Base-by-base conservation (phyloP, 352 stramenopile species). In the Phytophthora crassamura region DNA sequence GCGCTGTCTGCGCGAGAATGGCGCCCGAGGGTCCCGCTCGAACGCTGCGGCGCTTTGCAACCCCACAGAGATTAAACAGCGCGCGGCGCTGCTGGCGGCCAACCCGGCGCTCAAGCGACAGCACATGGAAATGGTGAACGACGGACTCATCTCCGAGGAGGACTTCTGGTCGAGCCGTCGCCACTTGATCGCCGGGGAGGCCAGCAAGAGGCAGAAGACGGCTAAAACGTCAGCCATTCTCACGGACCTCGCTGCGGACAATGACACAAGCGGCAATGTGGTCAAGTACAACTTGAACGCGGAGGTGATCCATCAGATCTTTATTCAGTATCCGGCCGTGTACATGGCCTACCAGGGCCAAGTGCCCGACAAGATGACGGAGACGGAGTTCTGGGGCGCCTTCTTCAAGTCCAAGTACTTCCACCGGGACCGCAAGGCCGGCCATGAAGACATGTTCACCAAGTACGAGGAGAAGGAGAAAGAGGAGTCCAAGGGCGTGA, bases 371-470 rank as follows among this genome's bases (percentile, higher is more conserved):
- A 91, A 94, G 67, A 92, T 96, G 82, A 91, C 73, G n/a, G 88
- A 94, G 68, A 91, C 86, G 14, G 88, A 96, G 69, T 96, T 96
- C 63, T 96, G 88, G 88, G 74, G 83, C 11, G 80, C 85, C 10
- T 96, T 94, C 64, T 93, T 96, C 62, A 93, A 96, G 72, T 93
- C 84, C 49, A 96, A 96, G 64, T 96, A 96, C 66, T 93, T 93
- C 55, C 88, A 96, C 56, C 83, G 88, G 28, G 88, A 96, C 43
- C 79, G 86, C 52, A 93, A 93, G 58, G 68, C 75, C 42, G 85
- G 87, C 32, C 84, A 92, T 38, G 87, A 95, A 42, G 87, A 95
- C 56, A 82, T 95, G 75, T 95, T 95, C 28, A 91, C 87, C 28
- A 89, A 86, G 49, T 95, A 89, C 59, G 87, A 95, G 50, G 85